Base-by-base conservation (phyloP, 78 protist species). In the Corallochytrium limacisporum region DNA sequence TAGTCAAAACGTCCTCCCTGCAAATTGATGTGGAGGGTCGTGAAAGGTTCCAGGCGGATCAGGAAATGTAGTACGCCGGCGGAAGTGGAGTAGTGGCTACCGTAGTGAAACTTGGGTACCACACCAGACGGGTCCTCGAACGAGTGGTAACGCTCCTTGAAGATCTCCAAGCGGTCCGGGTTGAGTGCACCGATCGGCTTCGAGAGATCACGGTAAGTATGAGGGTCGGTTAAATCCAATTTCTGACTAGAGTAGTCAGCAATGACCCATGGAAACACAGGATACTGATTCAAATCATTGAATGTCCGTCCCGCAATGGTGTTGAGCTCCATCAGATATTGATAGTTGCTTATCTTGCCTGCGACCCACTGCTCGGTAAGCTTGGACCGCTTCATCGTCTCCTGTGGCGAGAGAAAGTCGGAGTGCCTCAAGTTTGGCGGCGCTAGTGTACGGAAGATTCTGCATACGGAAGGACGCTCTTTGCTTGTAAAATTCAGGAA, bases 31-130 rank as follows among this genome's bases (percentile, higher is more conserved):
- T 51, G 51, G 26, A 71, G 60, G 6, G 75, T 39, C 10, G 97
- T 81, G 83, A 75, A 94, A 31, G 98, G 98, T 69, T 91, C 97
- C 29, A 87, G 38, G 16, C 98, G 89, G n/a, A 92, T 22, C 39
- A 94, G 65, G 61, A 69, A 94, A 75, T 78, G 65, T 36, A 91
- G 65, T 35, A 79, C 89, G 16, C 72, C 40, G 4, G 75, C 93
- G 12, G 85, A 55, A 0, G 77, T 69, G 37, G 81, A 62, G 72
- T 93, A 93, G 71, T 93, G 98, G 18, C 92, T 54, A 28, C 95
- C 95, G 75, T 90, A 93, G 63, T 87, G 91, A 74, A 82, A 93
- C 38, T 60, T 69, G 3, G 88, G 84, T 36, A 78, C 57, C 20
- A 50, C 54, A 22, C 51, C 51, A 5, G 26, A 47, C 51, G 59